These are phyloP conservation scores for Nosema granulosis DNA, from an alignment of 371 early-diverging fungal species.

Conservation along the genomic window DNA sequence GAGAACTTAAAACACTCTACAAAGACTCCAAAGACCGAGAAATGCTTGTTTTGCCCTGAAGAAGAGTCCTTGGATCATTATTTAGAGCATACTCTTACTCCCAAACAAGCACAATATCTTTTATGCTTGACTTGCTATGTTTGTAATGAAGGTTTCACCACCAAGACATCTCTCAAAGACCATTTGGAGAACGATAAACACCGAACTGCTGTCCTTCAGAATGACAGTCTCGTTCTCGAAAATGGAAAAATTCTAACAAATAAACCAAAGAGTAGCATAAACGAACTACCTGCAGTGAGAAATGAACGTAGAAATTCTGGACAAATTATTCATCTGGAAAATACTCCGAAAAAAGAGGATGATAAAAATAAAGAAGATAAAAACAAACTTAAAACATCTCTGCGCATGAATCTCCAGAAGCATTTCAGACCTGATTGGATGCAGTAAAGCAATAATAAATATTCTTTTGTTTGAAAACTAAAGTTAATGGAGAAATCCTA, in stretches of 20 bases:
- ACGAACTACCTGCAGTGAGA: background rate
- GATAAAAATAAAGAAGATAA: conserved; percentile 11
- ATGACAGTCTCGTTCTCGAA: conserved; percentile 27
- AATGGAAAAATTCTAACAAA: conserved; percentile 27
- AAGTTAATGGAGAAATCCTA: background rate
- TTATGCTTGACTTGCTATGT: conserved; percentile 35
- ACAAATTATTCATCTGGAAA: background rate
- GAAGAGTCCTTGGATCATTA: conserved; percentile 28
- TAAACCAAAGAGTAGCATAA: background rate
- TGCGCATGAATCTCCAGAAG: conserved; percentile 38
- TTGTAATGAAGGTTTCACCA: conserved; percentile 43
- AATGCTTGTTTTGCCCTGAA: conserved; percentile 28
- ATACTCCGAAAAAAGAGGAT: background rate
- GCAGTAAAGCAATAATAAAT: conserved; percentile 17
- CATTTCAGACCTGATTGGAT: conserved; percentile 49
- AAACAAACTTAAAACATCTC: conserved; percentile 33
- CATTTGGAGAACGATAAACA: conserved; percentile 36
- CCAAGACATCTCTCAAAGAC: background rate
- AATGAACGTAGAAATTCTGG: background rate
- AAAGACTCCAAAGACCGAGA: background rate
- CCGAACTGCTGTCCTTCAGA: conserved; percentile 11
- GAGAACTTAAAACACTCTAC: background rate
- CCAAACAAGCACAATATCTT: conserved; percentile 14
- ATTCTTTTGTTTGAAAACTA: background rate
- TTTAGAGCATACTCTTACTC: conserved; percentile 22